Evolutionary conservation across 179 eudicot species (phyloP), one percentile per base, ranked within the genome.

Genomic region (Silene coronaria): DNA sequence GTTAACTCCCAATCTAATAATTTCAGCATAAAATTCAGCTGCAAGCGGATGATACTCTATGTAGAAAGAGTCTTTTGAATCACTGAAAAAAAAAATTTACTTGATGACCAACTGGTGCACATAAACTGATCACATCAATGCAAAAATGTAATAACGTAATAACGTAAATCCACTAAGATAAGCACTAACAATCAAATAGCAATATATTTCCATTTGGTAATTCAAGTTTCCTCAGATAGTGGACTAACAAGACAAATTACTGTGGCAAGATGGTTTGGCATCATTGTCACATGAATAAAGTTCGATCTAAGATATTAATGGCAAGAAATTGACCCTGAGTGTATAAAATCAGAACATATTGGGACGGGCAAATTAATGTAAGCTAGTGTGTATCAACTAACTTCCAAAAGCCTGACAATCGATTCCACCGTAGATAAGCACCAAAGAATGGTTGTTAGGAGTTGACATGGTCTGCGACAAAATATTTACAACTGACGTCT

Each of bases 401-500:
- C 79, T 64, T 76, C 26, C 63, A 76, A 26, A 76, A 76, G 42
- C 80, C 80, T 53, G 61, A 61, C 64, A 36, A 28, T 8, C 48
- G 8, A 67, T 36, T 9, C 48, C 75, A 58, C 74, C 74, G 6
- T 78, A 73, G 51, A 72, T 72, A 19, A 73, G 59, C 81, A 78
- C 55, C 12, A 78, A 21, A 2, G 26, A 67, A 38, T 51, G 57
- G 55, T 64, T 59, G 70, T 65, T 26, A 30, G 67, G 77, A 24
- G 53, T 24, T 28, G 32, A 36, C n/a, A 30, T 71, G 76, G 55
- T 77, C 65, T 22, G 72, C 51, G 27, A 77, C 73, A 53, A 77
- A 23, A 21, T 51, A 72, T 72, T 77, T 67, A 53, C 65, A 71
- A 9, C 38, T 38, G 32, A 72, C 30, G 38, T 16, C 32, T 34